These are phyloP conservation scores for Pichia sp. DNA, from an alignment of 1,139 yeast genomes.

Conservation along the genomic window DNA sequence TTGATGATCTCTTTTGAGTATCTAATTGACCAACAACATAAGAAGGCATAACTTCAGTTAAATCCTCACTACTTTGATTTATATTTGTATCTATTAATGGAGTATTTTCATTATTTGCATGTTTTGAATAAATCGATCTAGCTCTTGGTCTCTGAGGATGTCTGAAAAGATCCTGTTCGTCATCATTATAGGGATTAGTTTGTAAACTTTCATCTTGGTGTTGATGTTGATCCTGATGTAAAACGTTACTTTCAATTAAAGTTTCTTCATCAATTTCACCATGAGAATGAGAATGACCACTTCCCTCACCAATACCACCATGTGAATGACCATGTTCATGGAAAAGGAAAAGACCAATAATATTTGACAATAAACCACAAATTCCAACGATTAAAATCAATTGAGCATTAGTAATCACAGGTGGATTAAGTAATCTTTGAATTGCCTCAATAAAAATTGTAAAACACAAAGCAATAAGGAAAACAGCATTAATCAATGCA, in stretches of 20 bases:
- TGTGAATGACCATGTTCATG: constrained; percentile 78
- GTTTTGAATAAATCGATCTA: constrained; percentile 8
- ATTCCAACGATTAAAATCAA: constrained; percentile 75
- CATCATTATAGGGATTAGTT: neutral
- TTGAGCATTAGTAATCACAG: constrained; percentile 70
- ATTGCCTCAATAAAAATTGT: constrained; percentile 89
- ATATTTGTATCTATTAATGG: constrained; percentile 4
- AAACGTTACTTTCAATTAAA: neutral
- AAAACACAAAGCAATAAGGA: constrained; percentile 84
- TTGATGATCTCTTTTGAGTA: constrained; percentile 1
- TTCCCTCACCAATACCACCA: constrained; percentile 25
- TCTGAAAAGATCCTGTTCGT: constrained; percentile 12
- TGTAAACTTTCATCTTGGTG: no score
- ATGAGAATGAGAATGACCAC: constrained; percentile 19
- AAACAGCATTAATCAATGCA: constrained; percentile 90
- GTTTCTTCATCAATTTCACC: constrained; percentile 8
- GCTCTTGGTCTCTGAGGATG: constrained; percentile 8
- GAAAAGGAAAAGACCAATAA: constrained; percentile 78
- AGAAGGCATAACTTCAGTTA: constrained; percentile 30
- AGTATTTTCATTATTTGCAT: constrained; percentile 7
- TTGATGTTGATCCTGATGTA: no score
- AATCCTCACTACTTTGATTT: constrained; percentile 21
- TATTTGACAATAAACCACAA: constrained; percentile 76
- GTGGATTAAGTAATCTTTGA: constrained; percentile 81
- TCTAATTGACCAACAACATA: constrained; percentile 26